These are phyloP conservation scores for Austropuccinia psidii DNA, from an alignment of 1,284 basidiomycete genomes.

Conservation along the genomic window DNA sequence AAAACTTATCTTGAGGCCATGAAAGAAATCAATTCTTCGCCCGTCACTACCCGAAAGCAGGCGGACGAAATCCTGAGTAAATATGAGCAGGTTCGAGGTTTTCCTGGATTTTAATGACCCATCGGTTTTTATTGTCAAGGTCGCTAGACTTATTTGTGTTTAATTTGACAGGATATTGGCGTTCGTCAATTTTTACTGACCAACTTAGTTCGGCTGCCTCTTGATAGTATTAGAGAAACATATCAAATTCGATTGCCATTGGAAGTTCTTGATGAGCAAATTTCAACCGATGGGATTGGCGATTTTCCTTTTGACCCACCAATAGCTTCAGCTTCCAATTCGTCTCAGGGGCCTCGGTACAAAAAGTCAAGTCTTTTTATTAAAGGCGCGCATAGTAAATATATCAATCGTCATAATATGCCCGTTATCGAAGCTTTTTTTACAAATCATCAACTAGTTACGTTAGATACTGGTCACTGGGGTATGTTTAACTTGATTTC, in stretches of 20 bases:
- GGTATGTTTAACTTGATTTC: background rate
- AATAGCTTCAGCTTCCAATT: background rate
- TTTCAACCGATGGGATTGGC: slow-evolving; percentile 26
- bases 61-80: slow-evolving; percentile 29
- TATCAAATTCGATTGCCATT: slow-evolving; percentile 29
- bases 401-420: slow-evolving; percentile 26
- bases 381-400: slow-evolving; percentile 26
- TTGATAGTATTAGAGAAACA: background rate
- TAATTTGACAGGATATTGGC: background rate
- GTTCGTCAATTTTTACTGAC: slow-evolving; percentile 31
- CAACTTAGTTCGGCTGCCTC: background rate
- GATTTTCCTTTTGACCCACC: slow-evolving; percentile 23
- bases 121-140: background rate
- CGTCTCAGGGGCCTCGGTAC: background rate
- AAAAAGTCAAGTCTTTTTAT: slow-evolving; percentile 22
- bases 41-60: slow-evolving; percentile 9
- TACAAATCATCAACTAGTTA: background rate
- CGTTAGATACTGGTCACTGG: slow-evolving; percentile 34
- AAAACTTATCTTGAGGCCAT: slow-evolving; percentile 22
- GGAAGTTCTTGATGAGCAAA: slow-evolving; percentile 18
- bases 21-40: slow-evolving; percentile 16
- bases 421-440: slow-evolving; percentile 9
- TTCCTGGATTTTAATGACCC: background rate
- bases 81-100: background rate
- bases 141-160: background rate